These are phyloP conservation scores for Lactarius evosmus DNA, from an alignment of 768 basidiomycete genomes.

Conservation along the genomic window DNA sequence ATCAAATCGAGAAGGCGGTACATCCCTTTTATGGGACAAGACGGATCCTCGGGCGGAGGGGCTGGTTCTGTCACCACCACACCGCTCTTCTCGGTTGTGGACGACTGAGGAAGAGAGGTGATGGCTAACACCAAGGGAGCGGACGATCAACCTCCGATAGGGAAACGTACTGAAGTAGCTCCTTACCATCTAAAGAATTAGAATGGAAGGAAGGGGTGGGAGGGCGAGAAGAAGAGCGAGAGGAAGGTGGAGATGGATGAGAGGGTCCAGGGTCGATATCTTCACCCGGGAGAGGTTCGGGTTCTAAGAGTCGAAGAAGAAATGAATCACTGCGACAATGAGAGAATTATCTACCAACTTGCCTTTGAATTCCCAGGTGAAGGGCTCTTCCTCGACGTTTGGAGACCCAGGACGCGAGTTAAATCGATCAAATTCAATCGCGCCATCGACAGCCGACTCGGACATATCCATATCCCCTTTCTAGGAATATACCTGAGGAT, in stretches of 20 bases:
- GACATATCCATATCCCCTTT: neutral
- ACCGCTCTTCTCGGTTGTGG: neutral
- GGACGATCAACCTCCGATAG: neutral
- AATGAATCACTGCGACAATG: neutral
- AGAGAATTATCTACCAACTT: neutral
- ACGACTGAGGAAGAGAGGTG: neutral
- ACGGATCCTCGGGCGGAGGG: conserved; percentile 1
- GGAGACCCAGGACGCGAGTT: conserved; percentile 14
- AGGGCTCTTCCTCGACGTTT: neutral
- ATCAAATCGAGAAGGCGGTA: conserved; percentile 54
- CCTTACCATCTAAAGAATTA: neutral
- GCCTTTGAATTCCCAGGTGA: neutral
- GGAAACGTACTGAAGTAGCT: neutral
- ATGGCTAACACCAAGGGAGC: neutral
- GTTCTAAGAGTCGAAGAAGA: neutral
- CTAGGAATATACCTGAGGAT: neutral
- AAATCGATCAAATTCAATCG: conserved; percentile 12
- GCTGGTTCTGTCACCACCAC: neutral
- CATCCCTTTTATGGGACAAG: conserved; percentile 41
- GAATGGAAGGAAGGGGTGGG: neutral
- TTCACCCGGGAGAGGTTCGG: neutral
- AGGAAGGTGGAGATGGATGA: no score
- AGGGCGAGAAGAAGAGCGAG: neutral
- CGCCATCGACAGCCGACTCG: neutral
- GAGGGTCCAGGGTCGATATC: neutral